A percentile compares a stretch with the other conserved stretches of the same genome.
Evolutionary conservation across 805 yeast genomes (phyloP).

Genomic region (Ogataea naganishii): DNA sequence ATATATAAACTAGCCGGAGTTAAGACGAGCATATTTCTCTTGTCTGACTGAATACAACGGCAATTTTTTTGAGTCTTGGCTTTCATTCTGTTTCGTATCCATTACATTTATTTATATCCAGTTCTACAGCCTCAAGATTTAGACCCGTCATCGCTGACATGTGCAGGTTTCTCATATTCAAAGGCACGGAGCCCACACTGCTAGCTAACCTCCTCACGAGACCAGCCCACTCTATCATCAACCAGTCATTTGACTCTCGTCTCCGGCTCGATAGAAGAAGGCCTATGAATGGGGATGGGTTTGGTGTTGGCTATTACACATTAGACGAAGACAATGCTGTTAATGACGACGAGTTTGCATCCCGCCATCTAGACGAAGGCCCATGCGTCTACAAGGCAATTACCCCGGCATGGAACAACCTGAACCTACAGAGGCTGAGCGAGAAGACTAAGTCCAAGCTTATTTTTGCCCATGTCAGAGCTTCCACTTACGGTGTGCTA

Average conservation of each 20-base stretch:
- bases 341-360: slow-evolving; percentile 13
- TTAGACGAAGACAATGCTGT: slow-evolving; percentile 40
- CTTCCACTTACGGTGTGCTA: slow-evolving; percentile 89
- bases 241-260: slow-evolving; percentile 89
- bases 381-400: slow-evolving; percentile 94
- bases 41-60: too few relatives aligned
- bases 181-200: slow-evolving; percentile 83
- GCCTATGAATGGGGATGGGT: slow-evolving; percentile 97
- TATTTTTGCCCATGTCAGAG: slow-evolving; percentile 93
- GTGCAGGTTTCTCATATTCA: slow-evolving; percentile 91
- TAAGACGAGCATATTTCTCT: too few relatives aligned
- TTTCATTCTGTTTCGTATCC: too few relatives aligned
- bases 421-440: slow-evolving; percentile 77
- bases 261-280: slow-evolving; percentile 79
- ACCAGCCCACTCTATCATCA: slow-evolving; percentile 96
- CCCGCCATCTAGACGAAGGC: slow-evolving; percentile 31
- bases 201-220: slow-evolving; percentile 81
- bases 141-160: slow-evolving; percentile 32
- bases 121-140: too few relatives aligned
- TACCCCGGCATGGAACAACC: slow-evolving; percentile 97
- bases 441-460: slow-evolving; percentile 78
- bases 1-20: too few relatives aligned
- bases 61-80: too few relatives aligned
- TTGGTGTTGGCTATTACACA: slow-evolving; percentile 91
- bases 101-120: too few relatives aligned